Conservation (phyloP, 495 filamentous ascomycete genomes). For the Beverwykella pulmonaria region DNA sequence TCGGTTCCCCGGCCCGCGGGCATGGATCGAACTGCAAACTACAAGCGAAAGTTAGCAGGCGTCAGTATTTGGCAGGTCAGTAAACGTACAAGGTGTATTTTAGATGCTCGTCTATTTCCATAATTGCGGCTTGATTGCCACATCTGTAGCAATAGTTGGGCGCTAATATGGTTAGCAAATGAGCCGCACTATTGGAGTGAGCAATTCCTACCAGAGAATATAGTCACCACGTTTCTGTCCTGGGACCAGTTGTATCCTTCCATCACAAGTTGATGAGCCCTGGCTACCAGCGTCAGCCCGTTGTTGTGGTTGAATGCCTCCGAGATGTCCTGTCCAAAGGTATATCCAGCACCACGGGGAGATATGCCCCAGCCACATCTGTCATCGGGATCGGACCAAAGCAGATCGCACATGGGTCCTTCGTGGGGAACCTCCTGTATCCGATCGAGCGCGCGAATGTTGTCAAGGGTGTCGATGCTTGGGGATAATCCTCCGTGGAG, state of each 20-base stretch:
- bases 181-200: not conserved
- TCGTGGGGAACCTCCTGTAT: constrained; percentile 99
- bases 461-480: constrained; percentile 96
- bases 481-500: constrained; percentile 95
- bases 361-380: constrained; percentile 98
- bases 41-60: constrained; percentile 13
- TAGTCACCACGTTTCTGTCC: constrained; percentile 96
- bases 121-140: constrained; percentile 98
- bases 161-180: constrained; percentile 55
- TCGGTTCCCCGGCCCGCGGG: constrained; percentile 93
- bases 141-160: constrained; percentile 98
- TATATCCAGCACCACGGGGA: constrained; percentile 95
- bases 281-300: constrained; percentile 89
- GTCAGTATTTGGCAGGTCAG: not conserved
- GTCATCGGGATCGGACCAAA: constrained; percentile 98
- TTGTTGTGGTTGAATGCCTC: constrained; percentile 99
- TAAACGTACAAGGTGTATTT: constrained; percentile 98
- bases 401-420: constrained; percentile 96
- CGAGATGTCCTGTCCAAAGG: constrained; percentile 98
- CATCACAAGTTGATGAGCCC: constrained; percentile 97
- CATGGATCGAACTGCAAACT: constrained; percentile 99
- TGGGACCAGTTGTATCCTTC: constrained; percentile 99
- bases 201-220: constrained; percentile 79
- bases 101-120: constrained; percentile 99
- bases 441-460: constrained; percentile 91